phyloP scores from a whole-genome alignment of 106 monocot genomes.

The Phalaenopsis aphrodite region DNA sequence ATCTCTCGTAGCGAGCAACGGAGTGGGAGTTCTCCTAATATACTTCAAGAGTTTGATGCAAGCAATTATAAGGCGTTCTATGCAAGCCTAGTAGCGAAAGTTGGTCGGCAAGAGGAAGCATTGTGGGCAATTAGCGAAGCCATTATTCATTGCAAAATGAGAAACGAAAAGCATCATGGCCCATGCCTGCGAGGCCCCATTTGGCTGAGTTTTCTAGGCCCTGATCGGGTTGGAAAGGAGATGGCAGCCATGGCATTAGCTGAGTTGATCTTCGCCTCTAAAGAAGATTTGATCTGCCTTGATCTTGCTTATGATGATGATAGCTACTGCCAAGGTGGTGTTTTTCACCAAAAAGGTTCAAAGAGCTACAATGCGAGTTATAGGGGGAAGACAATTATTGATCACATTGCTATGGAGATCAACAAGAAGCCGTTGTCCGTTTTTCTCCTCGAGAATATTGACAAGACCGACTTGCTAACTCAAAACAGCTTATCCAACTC shows the following conservation, averaged over 20 bases:
- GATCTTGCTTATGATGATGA: conserved; percentile 48
- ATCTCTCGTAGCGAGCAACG: conserved; percentile 8
- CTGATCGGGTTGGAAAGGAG: conserved; percentile 59
- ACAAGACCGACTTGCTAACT: conserved; percentile 63
- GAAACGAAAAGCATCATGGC: conserved; percentile 26
- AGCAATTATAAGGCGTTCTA: conserved; percentile 53
- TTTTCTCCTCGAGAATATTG: conserved; percentile 75
- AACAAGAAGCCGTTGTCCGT: conserved; percentile 55
- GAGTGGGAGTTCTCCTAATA: conserved; percentile 6
- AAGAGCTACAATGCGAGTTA: conserved; percentile 13
- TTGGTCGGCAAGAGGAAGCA: conserved; percentile 82
- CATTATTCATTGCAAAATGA: conserved; percentile 31
- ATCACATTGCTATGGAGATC: conserved; percentile 61
- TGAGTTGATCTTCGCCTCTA: conserved; percentile 59
- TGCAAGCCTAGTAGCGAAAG: conserved; percentile 42
- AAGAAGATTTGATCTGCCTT: conserved; percentile 43
- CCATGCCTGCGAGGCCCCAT: conserved; percentile 41
- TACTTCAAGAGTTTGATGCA: conserved; percentile 20
- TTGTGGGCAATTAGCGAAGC: conserved; percentile 36
- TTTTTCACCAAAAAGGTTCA: conserved; percentile 17
- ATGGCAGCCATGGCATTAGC: conserved; percentile 57
- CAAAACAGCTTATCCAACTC: conserved; percentile 55
- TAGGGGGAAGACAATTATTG: conserved; percentile 62
- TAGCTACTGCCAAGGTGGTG: background rate
- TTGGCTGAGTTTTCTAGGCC: conserved; percentile 76